Evolutionary conservation across 2,329 filamentous ascomycete genomes (phyloP), one percentile per base, ranked within the genome.

Genomic region (Cercospora citrullina): DNA sequence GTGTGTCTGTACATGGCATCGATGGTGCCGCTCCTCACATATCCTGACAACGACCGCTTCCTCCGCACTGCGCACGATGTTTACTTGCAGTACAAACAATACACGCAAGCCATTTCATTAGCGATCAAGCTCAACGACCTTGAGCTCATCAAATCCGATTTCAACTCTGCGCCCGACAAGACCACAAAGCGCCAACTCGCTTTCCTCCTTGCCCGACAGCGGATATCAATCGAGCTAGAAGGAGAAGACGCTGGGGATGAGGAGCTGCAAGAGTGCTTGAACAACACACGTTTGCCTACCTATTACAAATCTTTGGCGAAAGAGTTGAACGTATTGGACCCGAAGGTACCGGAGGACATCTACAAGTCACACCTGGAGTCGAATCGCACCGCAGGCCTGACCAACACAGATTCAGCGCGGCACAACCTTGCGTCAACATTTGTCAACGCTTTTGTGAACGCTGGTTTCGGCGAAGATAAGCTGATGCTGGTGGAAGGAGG

Each of bases 291-390:
- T 76, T 83, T 99, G 66, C 90, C 94, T 1, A 92, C 96, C 71
- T 91, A 98, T 80, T 99, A 97, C 86, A 96, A 96, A 81, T 88
- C 91, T 5, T 84, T 99, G 33, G 96, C 90, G 67, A 97, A 97
- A 81, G 95, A 99, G 79, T 86, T 99, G 64, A 98, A 99, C 80
- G 94, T 99, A 63, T 84, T 98, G 51, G 95, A 99, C 71, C 95
- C 95, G 39, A 98, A 97, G 84, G 92, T 92, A 53, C 96, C 94
- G 0, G 95, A 99, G 78, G 96, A 99, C 76, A 99, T 99, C 75
- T 99, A 99, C 87, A 99, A 99, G 85, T 97, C 93, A 77, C 95
- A 99, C 80, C 87, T 99, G 5, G 95, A 99, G 82, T 98, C 92
- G 82, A 96, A 90, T 75, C 89, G 96, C 69, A 95, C 96, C 63